phyloP scores from a whole-genome alignment of 805 yeast species.

The Yueomyces sp. region DNA sequence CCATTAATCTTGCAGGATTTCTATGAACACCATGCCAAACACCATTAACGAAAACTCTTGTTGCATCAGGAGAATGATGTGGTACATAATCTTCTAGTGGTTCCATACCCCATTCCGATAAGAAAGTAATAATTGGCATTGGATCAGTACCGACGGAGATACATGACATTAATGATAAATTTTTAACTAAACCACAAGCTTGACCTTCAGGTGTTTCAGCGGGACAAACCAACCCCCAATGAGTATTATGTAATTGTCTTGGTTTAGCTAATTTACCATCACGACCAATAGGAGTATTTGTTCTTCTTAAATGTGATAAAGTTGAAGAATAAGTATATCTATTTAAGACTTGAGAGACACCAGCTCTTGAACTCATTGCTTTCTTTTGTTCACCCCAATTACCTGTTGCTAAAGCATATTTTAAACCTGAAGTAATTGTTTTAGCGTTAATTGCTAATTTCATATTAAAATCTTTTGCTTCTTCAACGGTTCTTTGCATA shows the following conservation, averaged over 20 bases:
- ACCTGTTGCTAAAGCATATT: constrained; percentile 97
- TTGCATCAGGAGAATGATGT: constrained; percentile 77
- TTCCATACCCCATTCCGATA: constrained; percentile 99
- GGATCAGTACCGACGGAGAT: constrained; percentile 97
- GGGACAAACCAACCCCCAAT: constrained; percentile 99
- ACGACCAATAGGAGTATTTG: constrained; percentile 98
- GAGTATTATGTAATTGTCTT: constrained; percentile 97
- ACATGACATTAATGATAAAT: constrained; percentile 91
- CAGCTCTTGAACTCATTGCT: constrained; percentile 97
- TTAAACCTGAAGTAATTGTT: constrained; percentile 92
- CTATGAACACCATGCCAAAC: constrained; percentile 99
- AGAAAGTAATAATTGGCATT: constrained; percentile 80
- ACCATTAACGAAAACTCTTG: constrained; percentile 94
- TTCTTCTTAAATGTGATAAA: constrained; percentile 94
- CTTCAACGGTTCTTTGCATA: constrained; percentile 98
- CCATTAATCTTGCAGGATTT: constrained; percentile 86
- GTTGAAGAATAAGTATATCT: constrained; percentile 99
- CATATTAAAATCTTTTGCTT: constrained; percentile 91
- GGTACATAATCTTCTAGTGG: constrained; percentile 94
- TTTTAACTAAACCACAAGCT: constrained; percentile 98
- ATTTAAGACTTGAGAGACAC: constrained; percentile 97
- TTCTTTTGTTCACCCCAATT: constrained; percentile 99
- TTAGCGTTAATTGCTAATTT: constrained; percentile 94
- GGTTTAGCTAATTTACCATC: constrained; percentile 99
- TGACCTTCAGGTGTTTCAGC: constrained; percentile 99